These are phyloP conservation scores for Xylaria sp. DNA, from an alignment of 2,329 filamentous ascomycete genomes.

Conservation along the genomic window DNA sequence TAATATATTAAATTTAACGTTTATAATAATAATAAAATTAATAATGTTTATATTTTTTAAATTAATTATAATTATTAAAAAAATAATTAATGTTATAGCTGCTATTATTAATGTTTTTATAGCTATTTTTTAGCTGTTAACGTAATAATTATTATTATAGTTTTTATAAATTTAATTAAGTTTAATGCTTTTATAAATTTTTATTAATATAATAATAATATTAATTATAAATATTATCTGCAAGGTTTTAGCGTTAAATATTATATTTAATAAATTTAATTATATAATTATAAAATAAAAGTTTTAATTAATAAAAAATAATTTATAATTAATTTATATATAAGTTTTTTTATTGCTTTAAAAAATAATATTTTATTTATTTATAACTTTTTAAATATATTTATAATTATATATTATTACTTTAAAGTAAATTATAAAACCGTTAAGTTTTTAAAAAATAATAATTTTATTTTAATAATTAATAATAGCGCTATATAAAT, in stretches of 20 bases:
- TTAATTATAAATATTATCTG: not conserved
- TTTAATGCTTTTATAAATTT: not conserved
- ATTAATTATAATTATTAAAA: too few species aligned
- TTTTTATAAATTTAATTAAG: not conserved
- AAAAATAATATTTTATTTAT: not conserved
- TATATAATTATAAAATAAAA: not conserved
- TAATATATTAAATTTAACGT: not conserved
- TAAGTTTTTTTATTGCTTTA: too few species aligned
- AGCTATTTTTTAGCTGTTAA: too few species aligned
- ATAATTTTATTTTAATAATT: too few species aligned
- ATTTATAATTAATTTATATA: not conserved
- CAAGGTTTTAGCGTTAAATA: not conserved
- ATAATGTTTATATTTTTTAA: too few species aligned
- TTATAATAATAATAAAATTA: not conserved
- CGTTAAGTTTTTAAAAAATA: not conserved
- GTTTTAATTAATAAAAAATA: not conserved
- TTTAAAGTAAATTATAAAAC: not conserved
- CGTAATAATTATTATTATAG: not conserved
- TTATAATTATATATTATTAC: not conserved
- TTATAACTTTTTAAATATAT: too few species aligned
- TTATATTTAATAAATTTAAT: not conserved
- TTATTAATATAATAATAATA: not conserved
- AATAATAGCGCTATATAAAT: too few species aligned
- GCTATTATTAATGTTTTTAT: too few species aligned
- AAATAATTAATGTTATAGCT: too few species aligned